Evolutionary conservation across 1,139 yeast genomes (phyloP).

Genomic region (Debaryomyces singareniensis): DNA sequence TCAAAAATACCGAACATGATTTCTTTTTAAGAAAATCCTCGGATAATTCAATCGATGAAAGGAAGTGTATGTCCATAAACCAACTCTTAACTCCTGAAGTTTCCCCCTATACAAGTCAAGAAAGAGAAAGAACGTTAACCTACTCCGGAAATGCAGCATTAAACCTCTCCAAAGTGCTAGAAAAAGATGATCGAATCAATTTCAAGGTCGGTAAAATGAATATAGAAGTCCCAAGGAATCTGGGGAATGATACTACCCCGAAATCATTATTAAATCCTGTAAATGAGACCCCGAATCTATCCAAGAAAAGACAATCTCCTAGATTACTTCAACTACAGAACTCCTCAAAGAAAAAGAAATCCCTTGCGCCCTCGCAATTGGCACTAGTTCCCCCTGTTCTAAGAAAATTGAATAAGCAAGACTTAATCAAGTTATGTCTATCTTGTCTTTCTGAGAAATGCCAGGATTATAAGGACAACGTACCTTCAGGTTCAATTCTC

Average conservation of each 20-base stretch:
- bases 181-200: no score
- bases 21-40: conserved; percentile 8
- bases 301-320: not conserved
- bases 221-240: no score
- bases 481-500: conserved; percentile 16
- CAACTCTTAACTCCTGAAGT: conserved; percentile 33
- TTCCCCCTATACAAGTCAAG: conserved; percentile 29
- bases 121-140: no score
- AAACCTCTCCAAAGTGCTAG: no score
- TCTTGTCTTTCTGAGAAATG: conserved; percentile 11
- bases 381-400: not conserved
- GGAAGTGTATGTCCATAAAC: conserved; percentile 1
- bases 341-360: no score
- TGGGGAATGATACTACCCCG: no score
- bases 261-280: no score
- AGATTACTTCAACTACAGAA: not conserved
- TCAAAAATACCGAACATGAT: conserved; percentile 21
- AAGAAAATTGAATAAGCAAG: not conserved
- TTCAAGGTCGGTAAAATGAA: no score
- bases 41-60: not conserved
- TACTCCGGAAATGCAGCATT: no score
- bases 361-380: conserved; percentile 2
- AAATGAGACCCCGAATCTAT: no score
- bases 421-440: conserved; percentile 11
- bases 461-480: conserved; percentile 2